Evolutionary conservation across 139 green algal species (phyloP).

Genomic region (Ettlia oleoabundans): DNA sequence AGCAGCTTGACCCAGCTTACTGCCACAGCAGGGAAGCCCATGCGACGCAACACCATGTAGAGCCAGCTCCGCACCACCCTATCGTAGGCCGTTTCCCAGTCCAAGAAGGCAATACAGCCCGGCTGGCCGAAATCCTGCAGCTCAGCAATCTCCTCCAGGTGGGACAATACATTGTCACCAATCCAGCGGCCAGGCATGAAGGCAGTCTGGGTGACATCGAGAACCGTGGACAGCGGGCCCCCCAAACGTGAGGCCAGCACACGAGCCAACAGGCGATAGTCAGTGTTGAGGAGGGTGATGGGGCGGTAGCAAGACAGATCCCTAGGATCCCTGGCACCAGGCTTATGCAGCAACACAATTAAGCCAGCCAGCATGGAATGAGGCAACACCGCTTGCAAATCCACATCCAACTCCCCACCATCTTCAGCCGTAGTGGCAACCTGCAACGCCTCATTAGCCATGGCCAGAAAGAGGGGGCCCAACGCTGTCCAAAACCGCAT

Average conservation of each 20-base stretch:
- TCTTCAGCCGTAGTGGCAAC: not conserved
- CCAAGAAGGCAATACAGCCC: too few relatives aligned
- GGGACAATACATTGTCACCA: not conserved
- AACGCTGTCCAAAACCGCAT: not conserved
- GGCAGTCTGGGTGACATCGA: not conserved
- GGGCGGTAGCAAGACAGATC: not conserved
- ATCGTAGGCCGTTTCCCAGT: too few relatives aligned
- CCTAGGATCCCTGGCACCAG: not conserved
- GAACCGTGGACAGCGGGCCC: not conserved
- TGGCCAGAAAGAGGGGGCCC: not conserved
- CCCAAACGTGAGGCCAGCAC: not conserved
- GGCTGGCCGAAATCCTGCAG: too few relatives aligned
- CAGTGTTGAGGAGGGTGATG: not conserved
- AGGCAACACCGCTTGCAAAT: not conserved
- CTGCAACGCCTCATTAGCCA: not conserved
- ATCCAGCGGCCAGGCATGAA: not conserved
- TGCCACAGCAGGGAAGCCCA: too few relatives aligned
- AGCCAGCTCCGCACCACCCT: too few relatives aligned
- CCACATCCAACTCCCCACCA: not conserved
- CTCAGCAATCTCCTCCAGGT: slow-evolving; percentile 12
- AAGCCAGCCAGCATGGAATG: not conserved
- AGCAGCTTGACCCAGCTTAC: too few relatives aligned
- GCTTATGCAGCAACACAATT: not conserved
- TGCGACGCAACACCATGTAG: too few relatives aligned
- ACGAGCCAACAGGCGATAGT: not conserved